Evolutionary conservation across 2,329 filamentous ascomycete species (phyloP).

Genomic region (Arachnopeziza araneosa): DNA sequence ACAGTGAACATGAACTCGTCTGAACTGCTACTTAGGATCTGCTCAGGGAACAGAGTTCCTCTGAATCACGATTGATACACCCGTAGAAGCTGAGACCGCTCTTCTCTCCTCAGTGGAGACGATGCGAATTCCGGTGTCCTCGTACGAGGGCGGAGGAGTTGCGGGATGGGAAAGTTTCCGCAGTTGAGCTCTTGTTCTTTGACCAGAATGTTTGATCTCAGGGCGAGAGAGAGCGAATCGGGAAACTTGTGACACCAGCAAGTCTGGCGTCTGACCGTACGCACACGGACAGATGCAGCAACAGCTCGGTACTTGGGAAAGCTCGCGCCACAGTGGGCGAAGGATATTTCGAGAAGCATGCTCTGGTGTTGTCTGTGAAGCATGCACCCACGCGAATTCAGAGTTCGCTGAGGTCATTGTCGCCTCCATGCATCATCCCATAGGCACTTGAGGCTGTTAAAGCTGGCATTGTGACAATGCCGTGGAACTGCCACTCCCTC

Average conservation of each 20-base stretch:
- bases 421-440: conserved; percentile 14
- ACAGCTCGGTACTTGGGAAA: conserved; percentile 24
- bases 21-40: conserved; percentile 26
- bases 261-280: conserved; percentile 25
- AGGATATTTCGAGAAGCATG: conserved; percentile 17
- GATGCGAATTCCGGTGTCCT: not conserved
- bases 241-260: conserved; percentile 20
- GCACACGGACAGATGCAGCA: conserved; percentile 27
- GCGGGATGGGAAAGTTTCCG: conserved; percentile 5
- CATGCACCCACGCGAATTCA: conserved; percentile 20
- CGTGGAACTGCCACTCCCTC: conserved; percentile 22
- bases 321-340: conserved; percentile 11
- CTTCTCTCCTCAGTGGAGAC: not conserved
- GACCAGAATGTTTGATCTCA: conserved; percentile 21
- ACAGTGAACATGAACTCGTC: conserved; percentile 21
- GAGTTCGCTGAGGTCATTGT: conserved; percentile 4
- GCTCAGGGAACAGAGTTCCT: conserved; percentile 21
- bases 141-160: not conserved
- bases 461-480: conserved; percentile 23
- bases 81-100: not conserved
- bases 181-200: conserved; percentile 10
- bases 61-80: conserved; percentile 22
- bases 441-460: conserved; percentile 17
- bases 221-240: conserved; percentile 14
- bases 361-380: conserved; percentile 13